Evolutionary conservation across 108 stramenopile genomes (phyloP).

Genomic region (Fistulifera pelliculosa): DNA sequence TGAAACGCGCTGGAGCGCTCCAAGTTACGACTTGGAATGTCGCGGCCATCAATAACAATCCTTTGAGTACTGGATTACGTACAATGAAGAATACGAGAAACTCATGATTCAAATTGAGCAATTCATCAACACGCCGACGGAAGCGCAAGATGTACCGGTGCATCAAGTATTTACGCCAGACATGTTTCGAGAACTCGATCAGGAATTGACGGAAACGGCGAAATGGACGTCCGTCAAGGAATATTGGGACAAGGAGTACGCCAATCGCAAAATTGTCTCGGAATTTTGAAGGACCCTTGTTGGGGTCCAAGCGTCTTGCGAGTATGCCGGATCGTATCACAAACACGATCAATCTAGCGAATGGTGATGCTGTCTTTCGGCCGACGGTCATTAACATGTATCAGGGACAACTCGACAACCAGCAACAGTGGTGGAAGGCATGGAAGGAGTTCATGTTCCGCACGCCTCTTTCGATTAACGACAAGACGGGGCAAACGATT

Average conservation of each 20-base stretch:
- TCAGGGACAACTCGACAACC: slow-evolving; percentile 53
- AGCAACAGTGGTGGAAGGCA: slow-evolving; percentile 78
- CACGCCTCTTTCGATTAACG: slow-evolving; percentile 40
- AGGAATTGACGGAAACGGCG: slow-evolving; percentile 33
- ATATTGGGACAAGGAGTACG: slow-evolving; percentile 81
- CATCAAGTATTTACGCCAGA: slow-evolving; percentile 73
- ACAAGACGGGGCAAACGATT: slow-evolving; percentile 39
- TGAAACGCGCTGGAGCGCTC: slow-evolving; percentile 2
- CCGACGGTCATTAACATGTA: slow-evolving; percentile 97
- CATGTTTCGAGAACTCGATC: slow-evolving; percentile 73
- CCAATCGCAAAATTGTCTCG: slow-evolving; percentile 73
- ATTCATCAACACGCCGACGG: slow-evolving; percentile 76
- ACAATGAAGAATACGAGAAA: slow-evolving; percentile 72
- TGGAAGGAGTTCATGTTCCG: slow-evolving; percentile 92
- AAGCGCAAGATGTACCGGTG: slow-evolving; percentile 67
- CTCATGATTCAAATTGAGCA: slow-evolving; percentile 78
- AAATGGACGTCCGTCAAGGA: slow-evolving; percentile 59
- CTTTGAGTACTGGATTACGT: slow-evolving; percentile 88
- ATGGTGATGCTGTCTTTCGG: slow-evolving; percentile 52
- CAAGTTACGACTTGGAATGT: slow-evolving; percentile 81
- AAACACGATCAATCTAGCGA: slow-evolving; percentile 79
- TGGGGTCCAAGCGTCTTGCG: slow-evolving; percentile 87
- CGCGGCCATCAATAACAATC: slow-evolving; percentile 92
- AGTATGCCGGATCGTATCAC: slow-evolving; percentile 94
- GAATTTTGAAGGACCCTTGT: slow-evolving; percentile 71